Percentiles rank a stretch among this genome's conserved stretches.
These are phyloP conservation scores for Wickerhamomyces alni DNA, from an alignment of 805 yeast genomes.

Conservation along the genomic window DNA sequence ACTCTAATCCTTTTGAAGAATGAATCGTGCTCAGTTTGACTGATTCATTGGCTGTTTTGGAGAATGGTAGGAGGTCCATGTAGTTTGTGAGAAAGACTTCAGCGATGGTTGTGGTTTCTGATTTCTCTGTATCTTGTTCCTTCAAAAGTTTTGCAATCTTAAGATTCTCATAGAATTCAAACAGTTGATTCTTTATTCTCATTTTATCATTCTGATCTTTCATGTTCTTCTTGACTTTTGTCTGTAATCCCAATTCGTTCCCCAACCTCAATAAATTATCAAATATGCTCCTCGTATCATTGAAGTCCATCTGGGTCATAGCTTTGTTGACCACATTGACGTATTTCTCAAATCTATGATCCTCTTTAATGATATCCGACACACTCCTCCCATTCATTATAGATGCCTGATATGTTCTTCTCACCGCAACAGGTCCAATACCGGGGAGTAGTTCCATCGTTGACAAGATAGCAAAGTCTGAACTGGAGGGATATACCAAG, in stretches of 20 bases:
- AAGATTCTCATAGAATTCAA: slow-evolving; percentile 31
- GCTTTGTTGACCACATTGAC: slow-evolving; percentile 16
- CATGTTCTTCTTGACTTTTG: slow-evolving; percentile 7
- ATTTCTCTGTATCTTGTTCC: slow-evolving; percentile 5
- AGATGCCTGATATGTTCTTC: slow-evolving; percentile 12
- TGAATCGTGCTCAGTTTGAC: slow-evolving; percentile 65
- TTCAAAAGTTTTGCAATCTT: slow-evolving; percentile 20
- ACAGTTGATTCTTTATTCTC: slow-evolving; percentile 23
- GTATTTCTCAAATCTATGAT: slow-evolving; percentile 24
- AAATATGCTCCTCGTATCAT: slow-evolving; percentile 11
- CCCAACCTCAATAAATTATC: slow-evolving; percentile 8
- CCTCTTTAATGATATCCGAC: slow-evolving; percentile 10
- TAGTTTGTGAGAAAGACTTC: slow-evolving; percentile 30
- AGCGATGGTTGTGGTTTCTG: slow-evolving; percentile 18
- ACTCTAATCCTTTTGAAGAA: slow-evolving; percentile 69
- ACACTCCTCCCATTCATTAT: slow-evolving; percentile 1
- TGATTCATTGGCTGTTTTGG: slow-evolving; percentile 21
- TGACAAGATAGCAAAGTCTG: slow-evolving; percentile 24
- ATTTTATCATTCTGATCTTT: slow-evolving; percentile 22
- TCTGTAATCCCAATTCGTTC: slow-evolving; percentile 11
- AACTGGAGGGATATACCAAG: slow-evolving; percentile 20
- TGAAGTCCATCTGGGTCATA: slow-evolving; percentile 11
- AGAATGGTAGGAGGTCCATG: slow-evolving; percentile 23
- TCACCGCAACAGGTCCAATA: slow-evolving; percentile 19
- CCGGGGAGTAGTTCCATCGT: slow-evolving; percentile 20